Percentiles rank a stretch among this genome's conserved stretches.
phyloP scores from a whole-genome alignment of 768 basidiomycete genomes.

The Calocybe gangraenosa region DNA sequence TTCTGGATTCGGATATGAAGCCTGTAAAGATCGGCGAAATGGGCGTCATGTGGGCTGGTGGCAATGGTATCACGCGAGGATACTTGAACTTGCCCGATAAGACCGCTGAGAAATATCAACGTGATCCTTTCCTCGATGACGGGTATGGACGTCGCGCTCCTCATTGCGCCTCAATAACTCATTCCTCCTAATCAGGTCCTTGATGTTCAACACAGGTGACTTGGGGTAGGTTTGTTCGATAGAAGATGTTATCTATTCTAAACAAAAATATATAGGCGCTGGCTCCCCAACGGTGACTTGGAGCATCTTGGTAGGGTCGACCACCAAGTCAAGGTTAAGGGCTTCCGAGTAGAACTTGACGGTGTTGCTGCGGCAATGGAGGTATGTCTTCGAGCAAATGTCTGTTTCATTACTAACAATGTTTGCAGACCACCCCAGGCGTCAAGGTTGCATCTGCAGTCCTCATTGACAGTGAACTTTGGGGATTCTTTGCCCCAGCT shows the following conservation, averaged over 20 bases:
- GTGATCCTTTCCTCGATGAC: conserved; percentile 47
- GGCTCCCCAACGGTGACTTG: conserved; percentile 47
- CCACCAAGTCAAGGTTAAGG: conserved; percentile 63
- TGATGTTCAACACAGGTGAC: conserved; percentile 65
- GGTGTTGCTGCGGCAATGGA: conserved; percentile 58
- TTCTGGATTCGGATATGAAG: conserved; percentile 32
- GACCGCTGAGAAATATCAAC: conserved; percentile 43
- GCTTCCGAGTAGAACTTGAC: conserved; percentile 60
- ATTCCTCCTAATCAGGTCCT: conserved; percentile 16
- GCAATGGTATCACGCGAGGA: conserved; percentile 49
- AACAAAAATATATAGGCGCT: conserved; percentile 29
- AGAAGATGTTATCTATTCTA: background rate
- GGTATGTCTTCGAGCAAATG: conserved; percentile 22
- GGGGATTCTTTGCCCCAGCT: conserved; percentile 51
- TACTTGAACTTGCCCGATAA: conserved; percentile 53
- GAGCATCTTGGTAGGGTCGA: conserved; percentile 56
- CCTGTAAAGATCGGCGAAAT: conserved; percentile 32
- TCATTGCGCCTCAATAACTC: background rate
- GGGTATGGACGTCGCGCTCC: conserved; percentile 31
- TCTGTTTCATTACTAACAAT: background rate
- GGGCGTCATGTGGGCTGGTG: conserved; percentile 56
- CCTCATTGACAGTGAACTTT: conserved; percentile 47
- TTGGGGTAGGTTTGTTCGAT: conserved; percentile 33
- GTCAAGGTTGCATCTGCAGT: conserved; percentile 46
- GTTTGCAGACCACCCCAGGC: conserved; percentile 2